These are phyloP conservation scores for Solanum phureja DNA, from an alignment of 257 asterid species.

Conservation along the genomic window DNA sequence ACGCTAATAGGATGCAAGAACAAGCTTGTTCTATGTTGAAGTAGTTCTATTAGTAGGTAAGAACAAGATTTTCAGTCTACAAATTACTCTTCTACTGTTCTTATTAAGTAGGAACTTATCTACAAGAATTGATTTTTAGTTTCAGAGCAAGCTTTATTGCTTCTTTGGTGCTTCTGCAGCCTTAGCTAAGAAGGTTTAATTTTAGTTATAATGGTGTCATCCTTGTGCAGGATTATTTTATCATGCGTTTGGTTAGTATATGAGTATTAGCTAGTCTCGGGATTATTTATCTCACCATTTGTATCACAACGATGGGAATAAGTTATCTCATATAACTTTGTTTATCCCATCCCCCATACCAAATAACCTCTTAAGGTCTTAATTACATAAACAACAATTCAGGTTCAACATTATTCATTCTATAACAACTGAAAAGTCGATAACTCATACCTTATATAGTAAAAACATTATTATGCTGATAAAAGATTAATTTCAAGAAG, in stretches of 20 bases:
- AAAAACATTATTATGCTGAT: no score
- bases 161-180: not conserved
- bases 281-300: not conserved
- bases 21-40: not conserved
- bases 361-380: not conserved
- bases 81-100: not conserved
- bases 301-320: not conserved
- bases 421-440: no score
- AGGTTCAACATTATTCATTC: not conserved
- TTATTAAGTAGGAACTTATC: not conserved
- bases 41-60: no score
- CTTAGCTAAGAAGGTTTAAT: not conserved
- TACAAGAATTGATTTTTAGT: not conserved
- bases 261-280: not conserved
- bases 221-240: not conserved
- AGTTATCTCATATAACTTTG: no score
- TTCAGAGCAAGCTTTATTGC: not conserved
- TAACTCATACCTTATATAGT: no score
- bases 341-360: not conserved
- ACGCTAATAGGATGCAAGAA: not conserved
- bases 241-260: not conserved
- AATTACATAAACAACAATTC: not conserved
- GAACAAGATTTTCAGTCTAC: not conserved
- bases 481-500: no score
- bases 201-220: not conserved